phyloP scores from a whole-genome alignment of 1,139 yeast species.

The Suhomyces maxii region DNA sequence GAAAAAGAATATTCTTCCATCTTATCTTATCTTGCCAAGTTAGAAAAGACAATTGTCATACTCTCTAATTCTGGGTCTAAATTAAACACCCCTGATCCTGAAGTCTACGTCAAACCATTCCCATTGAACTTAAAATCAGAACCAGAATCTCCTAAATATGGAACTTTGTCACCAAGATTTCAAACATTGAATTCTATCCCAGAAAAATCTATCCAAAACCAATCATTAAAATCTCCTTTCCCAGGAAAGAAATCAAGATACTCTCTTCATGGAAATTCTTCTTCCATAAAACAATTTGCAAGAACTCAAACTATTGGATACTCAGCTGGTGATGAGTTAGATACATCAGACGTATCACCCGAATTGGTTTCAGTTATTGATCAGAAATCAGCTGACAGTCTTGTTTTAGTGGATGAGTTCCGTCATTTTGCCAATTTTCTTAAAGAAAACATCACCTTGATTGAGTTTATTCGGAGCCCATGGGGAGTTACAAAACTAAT shows the following conservation, averaged over 20 bases:
- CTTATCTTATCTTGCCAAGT: conserved; percentile 2
- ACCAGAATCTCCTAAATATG: not conserved
- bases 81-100: not conserved
- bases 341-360: not conserved
- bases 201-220: not conserved
- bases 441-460: conserved; percentile 3
- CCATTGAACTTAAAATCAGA: conserved; percentile 13
- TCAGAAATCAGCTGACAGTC: not conserved
- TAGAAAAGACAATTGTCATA: conserved; percentile 4
- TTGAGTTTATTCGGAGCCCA: conserved; percentile 4
- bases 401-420: not conserved
- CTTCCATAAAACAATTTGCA: conserved; percentile 13
- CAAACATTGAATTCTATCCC: conserved; percentile 1
- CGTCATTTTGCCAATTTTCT: conserved; percentile 1
- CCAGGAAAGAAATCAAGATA: not conserved
- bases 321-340: not conserved
- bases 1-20: conserved; percentile 3
- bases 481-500: conserved; percentile 1
- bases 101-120: conserved; percentile 15
- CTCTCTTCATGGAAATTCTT: conserved; percentile 21
- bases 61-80: not conserved
- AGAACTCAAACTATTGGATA: conserved; percentile 5
- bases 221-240: conserved; percentile 2
- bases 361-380: not conserved
- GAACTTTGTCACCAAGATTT: not conserved